These are phyloP conservation scores for Circinella umbellata DNA, from an alignment of 371 early-diverging fungal species.

Conservation along the genomic window DNA sequence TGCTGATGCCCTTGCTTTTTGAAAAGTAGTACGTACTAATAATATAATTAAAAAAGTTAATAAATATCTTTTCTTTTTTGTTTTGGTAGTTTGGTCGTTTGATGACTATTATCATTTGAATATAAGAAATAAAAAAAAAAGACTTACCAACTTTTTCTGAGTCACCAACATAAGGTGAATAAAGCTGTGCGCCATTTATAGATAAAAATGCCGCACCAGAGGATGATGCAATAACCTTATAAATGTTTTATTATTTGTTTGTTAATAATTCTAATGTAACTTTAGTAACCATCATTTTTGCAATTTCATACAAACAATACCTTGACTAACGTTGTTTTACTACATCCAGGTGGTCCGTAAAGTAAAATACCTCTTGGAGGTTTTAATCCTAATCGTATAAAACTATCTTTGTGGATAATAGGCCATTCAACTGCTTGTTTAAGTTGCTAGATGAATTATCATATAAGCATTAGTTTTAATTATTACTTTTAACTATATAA, in stretches of 20 bases:
- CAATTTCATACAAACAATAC: slow-evolving; percentile 25
- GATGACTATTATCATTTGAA: too few relatives aligned
- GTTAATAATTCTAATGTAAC: too few relatives aligned
- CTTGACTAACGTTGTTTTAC: slow-evolving; percentile 96
- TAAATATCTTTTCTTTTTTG: background rate
- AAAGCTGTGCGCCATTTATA: slow-evolving; percentile 90
- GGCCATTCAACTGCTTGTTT: slow-evolving; percentile 98
- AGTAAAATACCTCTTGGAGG: slow-evolving; percentile 91
- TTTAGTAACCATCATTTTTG: background rate
- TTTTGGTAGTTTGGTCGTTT: too few relatives aligned
- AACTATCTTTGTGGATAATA: slow-evolving; percentile 71
- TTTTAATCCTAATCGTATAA: slow-evolving; percentile 79
- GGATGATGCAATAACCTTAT: slow-evolving; percentile 75
- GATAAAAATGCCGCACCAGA: slow-evolving; percentile 84
- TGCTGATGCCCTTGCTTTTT: slow-evolving; percentile 82
- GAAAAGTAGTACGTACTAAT: slow-evolving; percentile 80
- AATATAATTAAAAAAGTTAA: background rate
- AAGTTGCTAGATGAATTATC: slow-evolving; percentile 54
- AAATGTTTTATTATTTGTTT: background rate
- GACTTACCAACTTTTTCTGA: slow-evolving; percentile 80
- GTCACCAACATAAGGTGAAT: slow-evolving; percentile 94
- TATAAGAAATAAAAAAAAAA: too few relatives aligned
- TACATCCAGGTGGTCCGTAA: slow-evolving; percentile 98
- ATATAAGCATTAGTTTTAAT: too few relatives aligned
- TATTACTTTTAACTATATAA: background rate